phyloP scores from a whole-genome alignment of 108 stramenopile species.

The Skeletonema marinoi region DNA sequence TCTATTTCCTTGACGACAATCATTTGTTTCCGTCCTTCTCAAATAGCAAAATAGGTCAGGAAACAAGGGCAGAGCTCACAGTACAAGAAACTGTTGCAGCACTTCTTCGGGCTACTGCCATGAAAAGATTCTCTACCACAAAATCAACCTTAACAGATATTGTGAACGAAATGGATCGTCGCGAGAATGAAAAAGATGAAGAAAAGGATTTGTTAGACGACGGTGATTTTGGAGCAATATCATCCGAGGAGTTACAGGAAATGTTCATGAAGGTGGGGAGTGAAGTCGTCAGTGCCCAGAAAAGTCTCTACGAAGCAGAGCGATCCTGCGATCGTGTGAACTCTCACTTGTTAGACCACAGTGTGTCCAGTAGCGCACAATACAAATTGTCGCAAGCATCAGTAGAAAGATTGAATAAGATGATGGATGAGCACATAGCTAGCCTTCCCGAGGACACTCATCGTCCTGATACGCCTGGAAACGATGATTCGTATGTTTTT shows the following conservation, averaged over 20 bases:
- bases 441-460: slow-evolving; percentile 50
- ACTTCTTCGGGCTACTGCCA: slow-evolving; percentile 49
- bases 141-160: slow-evolving; percentile 34
- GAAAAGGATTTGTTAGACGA: background rate
- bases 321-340: slow-evolving; percentile 43
- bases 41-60: slow-evolving; percentile 36
- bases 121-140: slow-evolving; percentile 36
- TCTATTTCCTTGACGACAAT: slow-evolving; percentile 33
- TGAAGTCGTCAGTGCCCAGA: slow-evolving; percentile 38
- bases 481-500: slow-evolving; percentile 30
- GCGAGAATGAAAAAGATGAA: background rate
- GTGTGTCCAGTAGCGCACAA: slow-evolving; percentile 33
- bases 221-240: slow-evolving; percentile 14
- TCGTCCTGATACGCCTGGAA: slow-evolving; percentile 30
- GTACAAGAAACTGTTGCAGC: slow-evolving; percentile 64
- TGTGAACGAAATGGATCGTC: slow-evolving; percentile 29
- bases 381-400: slow-evolving; percentile 33
- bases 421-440: slow-evolving; percentile 52
- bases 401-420: slow-evolving; percentile 40
- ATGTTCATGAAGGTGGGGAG: slow-evolving; percentile 35
- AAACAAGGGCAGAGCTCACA: slow-evolving; percentile 53
- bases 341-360: slow-evolving; percentile 47
- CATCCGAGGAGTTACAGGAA: slow-evolving; percentile 26
- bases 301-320: slow-evolving; percentile 48
- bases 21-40: slow-evolving; percentile 43